Evolutionary conservation across 345 rosid species (phyloP), one percentile per base, ranked within the genome.

Genomic region (Trapa incisa): DNA sequence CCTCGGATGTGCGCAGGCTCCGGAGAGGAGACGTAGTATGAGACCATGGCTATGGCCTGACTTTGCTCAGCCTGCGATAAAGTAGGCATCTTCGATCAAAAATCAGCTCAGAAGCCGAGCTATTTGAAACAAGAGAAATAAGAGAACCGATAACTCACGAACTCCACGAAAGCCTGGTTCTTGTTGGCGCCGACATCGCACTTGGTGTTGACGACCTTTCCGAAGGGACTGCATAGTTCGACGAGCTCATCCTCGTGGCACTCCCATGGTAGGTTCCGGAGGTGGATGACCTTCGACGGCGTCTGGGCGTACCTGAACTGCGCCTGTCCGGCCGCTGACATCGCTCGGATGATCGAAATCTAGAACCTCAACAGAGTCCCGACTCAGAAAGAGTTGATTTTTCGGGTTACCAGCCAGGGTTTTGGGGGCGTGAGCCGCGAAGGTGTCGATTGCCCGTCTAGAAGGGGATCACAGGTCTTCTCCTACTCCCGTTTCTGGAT

Each of bases 1-100:
- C 99, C 97, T 29, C 99, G 95, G 76, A 91, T 83, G 67, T 94
- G 96, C 3, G 97, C 99, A 6, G 96, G 97, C 73, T 94, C 97
- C 6, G 96, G 91, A n/a, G 96, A 91, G 2, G 99, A 91, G 60
- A 96, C 97, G 70, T 91, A 91, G 75, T 91, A 91, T 1, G 99
- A 94, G 68, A 91, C 97, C 99, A 91, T 94, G 4, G 87, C 85
- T 76, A 94, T 94, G 60, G 99, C 97, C 77, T 91, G 99, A 73
- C 89, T 91, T 74, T 75, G 79, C 70, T 94, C 96, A 22, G 83
- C 82, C 95, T 90, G 87, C 68, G 78, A 72, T 13, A 38, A 37
- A 35, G 43, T 11, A 22, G 42, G 12, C 8, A 54, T 17, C 33
- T 54, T 54, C 60, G 9, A 11, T 58, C 63, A 32, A 32, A 37